Evolutionary conservation across 495 filamentous ascomycete genomes (phyloP), one percentile per base, ranked within the genome.

Genomic region (Rostrohypoxylon terebratum): DNA sequence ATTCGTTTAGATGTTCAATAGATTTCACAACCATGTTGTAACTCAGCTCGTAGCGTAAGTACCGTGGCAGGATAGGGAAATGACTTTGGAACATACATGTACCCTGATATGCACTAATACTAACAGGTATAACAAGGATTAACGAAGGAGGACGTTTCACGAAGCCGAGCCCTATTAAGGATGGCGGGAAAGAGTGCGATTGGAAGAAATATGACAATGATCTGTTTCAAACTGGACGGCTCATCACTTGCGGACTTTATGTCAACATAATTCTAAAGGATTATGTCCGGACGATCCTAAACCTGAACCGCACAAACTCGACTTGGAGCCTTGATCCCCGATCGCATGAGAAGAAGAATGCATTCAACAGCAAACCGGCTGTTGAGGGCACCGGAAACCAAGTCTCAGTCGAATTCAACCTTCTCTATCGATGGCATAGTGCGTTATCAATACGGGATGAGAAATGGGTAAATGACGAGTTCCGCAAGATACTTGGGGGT

Each of bases 211-310:
- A 90, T 68, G 93, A 96, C 70, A 88, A 94, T 63, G 92, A 96
- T 63, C 82, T 96, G 18, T 96, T 96, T 85, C 92, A 96, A 73
- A 93, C 91, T 14, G 91, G 89, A 36, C 84, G 93, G 44, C 83
- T 96, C 66, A 85, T 94, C 68, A 94, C 91, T 2, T 94, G 91
- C 38, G 92, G 93, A 59, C 83, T 95, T 6, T 96, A 94, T 78
- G 92, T 94, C 76, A 94, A 96, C 83, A 92, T 93, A 72, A 90
- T 92, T 6, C 82, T 96, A 34, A 86, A 92, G 64, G 93, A 96
- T 74, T 96, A 96, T 76, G 86, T 96, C 40, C 89, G 93, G 25
- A 93, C 92, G 18, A 94, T 96, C 70, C 84, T 96, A 79, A 94
- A 94, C 53, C 69, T 83, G 63, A 95, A 95, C 80, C 86, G 91